A percentile compares a stretch with the other conserved stretches of the same genome.
These are phyloP conservation scores for Epichloe baconii DNA, from an alignment of 2,329 filamentous ascomycete genomes.

Conservation along the genomic window DNA sequence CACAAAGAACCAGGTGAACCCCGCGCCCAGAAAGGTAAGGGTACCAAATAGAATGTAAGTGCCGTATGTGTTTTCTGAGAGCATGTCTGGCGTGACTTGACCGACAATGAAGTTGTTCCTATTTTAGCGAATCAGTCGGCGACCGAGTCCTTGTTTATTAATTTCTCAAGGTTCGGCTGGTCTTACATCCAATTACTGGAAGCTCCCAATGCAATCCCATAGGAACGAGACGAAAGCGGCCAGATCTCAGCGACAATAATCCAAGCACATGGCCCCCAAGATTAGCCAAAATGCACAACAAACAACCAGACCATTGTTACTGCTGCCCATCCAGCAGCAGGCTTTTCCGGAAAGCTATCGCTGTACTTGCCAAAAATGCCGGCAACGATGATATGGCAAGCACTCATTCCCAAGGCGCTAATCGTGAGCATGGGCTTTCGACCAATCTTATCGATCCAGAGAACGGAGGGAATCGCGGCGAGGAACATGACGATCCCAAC, in stretches of 20 bases:
- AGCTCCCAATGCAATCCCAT: not conserved
- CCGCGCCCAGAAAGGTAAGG: slow-evolving; percentile 48
- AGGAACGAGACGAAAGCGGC: not conserved
- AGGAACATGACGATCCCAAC: slow-evolving; percentile 60
- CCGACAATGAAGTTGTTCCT: too few species aligned
- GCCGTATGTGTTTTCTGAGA: slow-evolving; percentile 50
- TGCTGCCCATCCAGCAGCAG: slow-evolving; percentile 56
- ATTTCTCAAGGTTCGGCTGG: too few species aligned
- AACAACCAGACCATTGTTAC: slow-evolving; percentile 60
- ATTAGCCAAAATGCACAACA: slow-evolving; percentile 52
- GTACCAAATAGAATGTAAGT: slow-evolving; percentile 61
- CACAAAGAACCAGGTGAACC: slow-evolving; percentile 49
- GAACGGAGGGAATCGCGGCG: slow-evolving; percentile 51
- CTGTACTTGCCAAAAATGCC: slow-evolving; percentile 49
- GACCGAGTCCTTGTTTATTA: too few species aligned
- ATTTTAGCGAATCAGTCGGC: too few species aligned
- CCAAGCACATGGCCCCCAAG: slow-evolving; percentile 64
- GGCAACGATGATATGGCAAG: too few species aligned
- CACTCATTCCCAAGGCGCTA: slow-evolving; percentile 26
- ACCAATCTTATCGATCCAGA: slow-evolving; percentile 52
- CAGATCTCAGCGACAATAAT: slow-evolving; percentile 61
- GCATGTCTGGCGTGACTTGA: slow-evolving; percentile 26
- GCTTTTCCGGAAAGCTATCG: slow-evolving; percentile 42
- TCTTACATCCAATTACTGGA: too few species aligned
- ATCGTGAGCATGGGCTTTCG: slow-evolving; percentile 47